Evolutionary conservation across 169 alveolate genomes (phyloP).

Genomic region (Toxoplasma gondii): DNA sequence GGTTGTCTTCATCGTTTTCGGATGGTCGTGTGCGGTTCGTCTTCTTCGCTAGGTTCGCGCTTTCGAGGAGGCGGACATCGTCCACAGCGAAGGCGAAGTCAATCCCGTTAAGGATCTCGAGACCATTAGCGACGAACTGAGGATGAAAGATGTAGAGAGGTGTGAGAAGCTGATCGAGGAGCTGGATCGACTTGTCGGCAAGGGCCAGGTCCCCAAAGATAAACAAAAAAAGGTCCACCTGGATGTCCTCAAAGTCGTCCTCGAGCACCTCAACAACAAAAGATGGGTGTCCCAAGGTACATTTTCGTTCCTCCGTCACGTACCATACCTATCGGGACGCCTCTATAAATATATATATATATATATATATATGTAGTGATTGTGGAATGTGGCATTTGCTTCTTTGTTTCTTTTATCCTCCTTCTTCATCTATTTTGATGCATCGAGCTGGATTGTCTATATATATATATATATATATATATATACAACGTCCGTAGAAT

Average conservation of each 20-base stretch:
- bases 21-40: background rate
- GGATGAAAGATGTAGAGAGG: conserved; percentile 93
- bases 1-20: no score
- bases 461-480: no score
- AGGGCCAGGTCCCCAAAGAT: conserved; percentile 86
- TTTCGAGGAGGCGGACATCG: conserved; percentile 95
- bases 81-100: conserved; percentile 98
- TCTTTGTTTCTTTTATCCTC: no score
- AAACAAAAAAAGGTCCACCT: conserved; percentile 92
- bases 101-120: conserved; percentile 97
- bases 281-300: conserved; percentile 89
- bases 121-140: conserved; percentile 94
- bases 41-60: conserved; percentile 84
- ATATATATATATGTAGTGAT: no score
- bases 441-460: no score
- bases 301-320: no score
- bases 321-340: no score
- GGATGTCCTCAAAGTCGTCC: conserved; percentile 89
- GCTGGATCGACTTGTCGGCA: conserved; percentile 88
- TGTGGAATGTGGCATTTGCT: no score
- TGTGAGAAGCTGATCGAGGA: conserved; percentile 89
- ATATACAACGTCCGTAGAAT: no score
- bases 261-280: conserved; percentile 85
- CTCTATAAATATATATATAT: no score
- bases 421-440: no score